A percentile compares a stretch with the other conserved stretches of the same genome.
phyloP scores from a whole-genome alignment of 163 green algal species.

The Scenedesmus sp. region DNA sequence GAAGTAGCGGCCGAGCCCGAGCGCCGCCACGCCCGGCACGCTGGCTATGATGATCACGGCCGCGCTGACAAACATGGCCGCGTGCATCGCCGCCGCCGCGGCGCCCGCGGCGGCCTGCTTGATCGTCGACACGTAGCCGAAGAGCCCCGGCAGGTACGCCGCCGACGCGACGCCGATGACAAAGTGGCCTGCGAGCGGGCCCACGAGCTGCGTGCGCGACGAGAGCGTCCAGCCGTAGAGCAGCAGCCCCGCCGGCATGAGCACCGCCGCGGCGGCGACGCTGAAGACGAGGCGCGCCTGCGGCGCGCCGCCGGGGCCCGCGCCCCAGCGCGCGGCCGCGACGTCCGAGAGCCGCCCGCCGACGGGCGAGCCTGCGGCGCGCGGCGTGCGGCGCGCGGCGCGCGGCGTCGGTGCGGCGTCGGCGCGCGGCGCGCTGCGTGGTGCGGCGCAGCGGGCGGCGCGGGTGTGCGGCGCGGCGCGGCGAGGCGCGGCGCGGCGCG shows the following conservation, averaged over 20 bases:
- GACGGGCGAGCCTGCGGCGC: slow-evolving; percentile 7
- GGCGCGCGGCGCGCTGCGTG: too few species aligned
- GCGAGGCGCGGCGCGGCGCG: too few species aligned
- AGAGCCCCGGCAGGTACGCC: slow-evolving; percentile 19
- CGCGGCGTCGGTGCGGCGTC: too few species aligned
- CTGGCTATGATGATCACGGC: slow-evolving; percentile 15
- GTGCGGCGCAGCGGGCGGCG: too few species aligned
- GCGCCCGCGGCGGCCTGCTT: slow-evolving; percentile 35
- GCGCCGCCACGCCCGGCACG: not conserved
- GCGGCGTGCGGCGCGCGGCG: too few species aligned
- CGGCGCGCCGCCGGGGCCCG: too few species aligned
- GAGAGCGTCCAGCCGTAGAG: slow-evolving; percentile 35
- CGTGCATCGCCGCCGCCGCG: slow-evolving; percentile 24
- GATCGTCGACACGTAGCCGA: slow-evolving; percentile 31
- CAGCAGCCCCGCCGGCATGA: slow-evolving; percentile 4
- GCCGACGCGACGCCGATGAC: slow-evolving; percentile 14
- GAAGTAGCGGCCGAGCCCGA: slow-evolving; percentile 32
- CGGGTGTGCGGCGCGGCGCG: too few species aligned
- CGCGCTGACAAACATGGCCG: slow-evolving; percentile 18
- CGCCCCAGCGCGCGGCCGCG: not conserved
- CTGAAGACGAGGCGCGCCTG: slow-evolving; percentile 9
- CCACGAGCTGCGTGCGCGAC: slow-evolving; percentile 8
- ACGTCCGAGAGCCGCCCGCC: slow-evolving; percentile 21
- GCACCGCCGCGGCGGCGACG: not conserved
- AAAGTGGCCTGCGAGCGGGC: slow-evolving; percentile 20